These are phyloP conservation scores for Ulvella scutata DNA, from an alignment of 139 green algal genomes.

Conservation along the genomic window DNA sequence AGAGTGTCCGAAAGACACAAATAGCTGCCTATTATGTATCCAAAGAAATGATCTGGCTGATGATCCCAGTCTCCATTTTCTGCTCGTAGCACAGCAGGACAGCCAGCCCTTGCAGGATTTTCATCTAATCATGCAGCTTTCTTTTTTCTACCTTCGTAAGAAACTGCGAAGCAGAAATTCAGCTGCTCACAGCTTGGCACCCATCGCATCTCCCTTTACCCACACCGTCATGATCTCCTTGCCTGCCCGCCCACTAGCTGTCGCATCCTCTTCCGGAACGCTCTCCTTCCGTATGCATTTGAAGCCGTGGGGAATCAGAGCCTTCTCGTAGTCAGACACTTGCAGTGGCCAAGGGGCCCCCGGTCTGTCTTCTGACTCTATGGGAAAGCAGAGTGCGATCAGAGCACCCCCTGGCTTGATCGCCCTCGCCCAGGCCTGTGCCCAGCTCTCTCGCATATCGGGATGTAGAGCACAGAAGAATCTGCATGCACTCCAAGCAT, in stretches of 20 bases:
- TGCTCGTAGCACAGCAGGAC: too few species aligned
- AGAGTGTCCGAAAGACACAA: too few species aligned
- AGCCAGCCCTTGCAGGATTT: too few species aligned
- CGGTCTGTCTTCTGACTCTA: conserved; percentile 9
- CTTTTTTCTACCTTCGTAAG: too few species aligned
- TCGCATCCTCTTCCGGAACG: neutral
- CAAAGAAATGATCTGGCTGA: too few species aligned
- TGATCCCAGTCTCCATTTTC: too few species aligned
- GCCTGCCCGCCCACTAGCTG: neutral
- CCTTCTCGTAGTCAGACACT: neutral
- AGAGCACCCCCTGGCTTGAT: conserved; percentile 28
- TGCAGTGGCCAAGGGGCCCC: neutral
- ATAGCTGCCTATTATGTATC: too few species aligned
- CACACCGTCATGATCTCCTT: neutral
- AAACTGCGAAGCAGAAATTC: too few species aligned
- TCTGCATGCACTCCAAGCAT: conserved; percentile 6
- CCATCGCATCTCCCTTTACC: too few species aligned
- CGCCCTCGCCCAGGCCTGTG: conserved; percentile 17
- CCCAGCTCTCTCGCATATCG: conserved; percentile 29
- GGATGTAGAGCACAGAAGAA: conserved; percentile 54
- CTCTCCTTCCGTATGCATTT: neutral
- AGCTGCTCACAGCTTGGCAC: too few species aligned
- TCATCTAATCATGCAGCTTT: too few species aligned
- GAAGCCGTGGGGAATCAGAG: neutral
- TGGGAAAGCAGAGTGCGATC: conserved; percentile 41